These are phyloP conservation scores for Tripidium arundinaceum DNA, from an alignment of 202 grass and related monocot species.

Conservation along the genomic window DNA sequence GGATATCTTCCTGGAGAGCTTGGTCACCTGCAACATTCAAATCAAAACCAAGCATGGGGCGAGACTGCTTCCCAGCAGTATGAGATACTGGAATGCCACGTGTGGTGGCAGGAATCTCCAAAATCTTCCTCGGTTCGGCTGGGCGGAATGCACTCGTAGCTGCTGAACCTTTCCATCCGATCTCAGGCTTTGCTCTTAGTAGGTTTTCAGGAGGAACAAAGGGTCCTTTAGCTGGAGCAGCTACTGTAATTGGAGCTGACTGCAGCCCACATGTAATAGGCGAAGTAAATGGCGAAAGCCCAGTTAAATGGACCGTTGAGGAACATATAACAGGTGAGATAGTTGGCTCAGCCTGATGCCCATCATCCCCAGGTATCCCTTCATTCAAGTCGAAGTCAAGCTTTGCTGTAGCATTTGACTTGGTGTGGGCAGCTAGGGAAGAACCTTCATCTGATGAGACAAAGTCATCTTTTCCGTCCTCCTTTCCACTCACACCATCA, in stretches of 20 bases:
- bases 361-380: constrained; percentile 64
- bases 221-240: constrained; percentile 71
- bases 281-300: constrained; percentile 43
- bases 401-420: constrained; percentile 42
- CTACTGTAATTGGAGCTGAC: constrained; percentile 65
- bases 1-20: constrained; percentile 59
- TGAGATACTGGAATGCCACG: constrained; percentile 32
- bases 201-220: constrained; percentile 88
- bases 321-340: constrained; percentile 39
- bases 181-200: constrained; percentile 62
- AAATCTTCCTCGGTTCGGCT: constrained; percentile 68
- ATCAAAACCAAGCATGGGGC: constrained; percentile 71
- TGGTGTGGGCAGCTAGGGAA: constrained; percentile 29
- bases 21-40: constrained; percentile 86
- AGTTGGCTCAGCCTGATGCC: constrained; percentile 48
- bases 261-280: constrained; percentile 41
- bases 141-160: constrained; percentile 96
- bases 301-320: constrained; percentile 35
- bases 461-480: constrained; percentile 37
- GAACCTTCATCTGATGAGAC: constrained; percentile 43
- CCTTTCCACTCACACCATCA: constrained; percentile 15
- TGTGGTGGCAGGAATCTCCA: constrained; percentile 50
- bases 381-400: constrained; percentile 95
- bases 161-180: constrained; percentile 93
- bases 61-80: constrained; percentile 57